Percentiles rank a stretch among this genome's conserved stretches.
phyloP scores from a whole-genome alignment of 192 early-diverging fungal species.

The Phlyctochytrium planicorne region DNA sequence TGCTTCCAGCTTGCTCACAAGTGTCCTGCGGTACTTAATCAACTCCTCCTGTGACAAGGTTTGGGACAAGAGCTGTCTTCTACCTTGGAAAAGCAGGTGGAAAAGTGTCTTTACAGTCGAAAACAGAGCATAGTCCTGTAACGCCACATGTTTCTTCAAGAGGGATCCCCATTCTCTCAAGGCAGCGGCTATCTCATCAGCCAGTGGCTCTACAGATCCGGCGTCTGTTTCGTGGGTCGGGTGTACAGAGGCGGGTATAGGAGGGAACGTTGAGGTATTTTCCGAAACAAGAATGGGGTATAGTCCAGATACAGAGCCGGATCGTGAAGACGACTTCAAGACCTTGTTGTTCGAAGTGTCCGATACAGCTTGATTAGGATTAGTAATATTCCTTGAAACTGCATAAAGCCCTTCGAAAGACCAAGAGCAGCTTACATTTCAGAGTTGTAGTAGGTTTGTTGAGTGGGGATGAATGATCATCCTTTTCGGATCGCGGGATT shows the following conservation, averaged over 20 bases:
- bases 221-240: slow-evolving; percentile 40
- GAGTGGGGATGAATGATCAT: no score
- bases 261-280: background rate
- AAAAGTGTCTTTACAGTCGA: slow-evolving; percentile 55
- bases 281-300: background rate
- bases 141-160: slow-evolving; percentile 50
- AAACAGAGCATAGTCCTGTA: slow-evolving; percentile 57
- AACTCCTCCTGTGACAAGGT: slow-evolving; percentile 64
- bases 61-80: slow-evolving; percentile 58
- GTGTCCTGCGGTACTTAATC: slow-evolving; percentile 45
- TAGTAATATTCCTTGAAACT: no score
- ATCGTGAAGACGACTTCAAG: background rate
- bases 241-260: background rate
- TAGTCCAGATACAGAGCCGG: background rate
- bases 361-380: no score
- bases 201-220: slow-evolving; percentile 56
- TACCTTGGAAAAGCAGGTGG: slow-evolving; percentile 55
- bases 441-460: no score
- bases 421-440: no score
- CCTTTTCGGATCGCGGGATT: no score
- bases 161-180: slow-evolving; percentile 61
- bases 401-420: no score
- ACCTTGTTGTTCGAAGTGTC: no score
- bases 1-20: slow-evolving; percentile 55
- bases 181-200: slow-evolving; percentile 66